phyloP scores from a whole-genome alignment of 805 yeast species.

The Suhomyces faveliae region DNA sequence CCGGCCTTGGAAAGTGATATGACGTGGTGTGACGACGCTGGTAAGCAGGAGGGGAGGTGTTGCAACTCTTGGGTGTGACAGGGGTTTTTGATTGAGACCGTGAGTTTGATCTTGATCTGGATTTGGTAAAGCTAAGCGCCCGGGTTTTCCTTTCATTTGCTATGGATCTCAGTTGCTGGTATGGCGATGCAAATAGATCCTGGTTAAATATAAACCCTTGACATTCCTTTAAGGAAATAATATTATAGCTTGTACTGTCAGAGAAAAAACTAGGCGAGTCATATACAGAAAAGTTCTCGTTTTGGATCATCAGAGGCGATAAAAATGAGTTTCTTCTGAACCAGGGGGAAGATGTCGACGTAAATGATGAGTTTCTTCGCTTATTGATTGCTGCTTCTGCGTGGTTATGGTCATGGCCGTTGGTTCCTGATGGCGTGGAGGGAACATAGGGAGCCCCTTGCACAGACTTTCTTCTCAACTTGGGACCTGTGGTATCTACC shows the following conservation, averaged over 20 bases:
- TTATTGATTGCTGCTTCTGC: constrained; percentile 3
- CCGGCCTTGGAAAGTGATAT: constrained; percentile 25
- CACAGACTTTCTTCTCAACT: neutral
- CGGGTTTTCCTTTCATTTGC: constrained; percentile 33
- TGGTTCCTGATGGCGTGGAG: neutral
- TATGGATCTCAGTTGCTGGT: constrained; percentile 51
- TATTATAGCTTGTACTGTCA: constrained; percentile 26
- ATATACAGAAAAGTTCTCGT: constrained; percentile 55
- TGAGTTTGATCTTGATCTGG: constrained; percentile 7
- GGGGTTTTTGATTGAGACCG: constrained; percentile 4
- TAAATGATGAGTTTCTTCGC: constrained; percentile 14
- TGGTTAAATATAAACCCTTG: constrained; percentile 80
- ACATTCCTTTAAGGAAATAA: constrained; percentile 54
- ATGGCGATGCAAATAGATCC: constrained; percentile 69
- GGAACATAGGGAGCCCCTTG: neutral
- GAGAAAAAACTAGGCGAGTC: constrained; percentile 40
- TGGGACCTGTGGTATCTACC: neutral
- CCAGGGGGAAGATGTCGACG: constrained; percentile 49
- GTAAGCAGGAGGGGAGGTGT: neutral
- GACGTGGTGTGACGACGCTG: constrained; percentile 30
- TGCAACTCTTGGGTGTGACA: constrained; percentile 2
- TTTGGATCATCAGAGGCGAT: constrained; percentile 54
- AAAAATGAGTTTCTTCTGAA: constrained; percentile 56
- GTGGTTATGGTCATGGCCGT: neutral
- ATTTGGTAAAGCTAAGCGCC: constrained; percentile 20